Evolutionary conservation across 2,329 filamentous ascomycete genomes (phyloP).

Genomic region (Fusarium euwallaceae): DNA sequence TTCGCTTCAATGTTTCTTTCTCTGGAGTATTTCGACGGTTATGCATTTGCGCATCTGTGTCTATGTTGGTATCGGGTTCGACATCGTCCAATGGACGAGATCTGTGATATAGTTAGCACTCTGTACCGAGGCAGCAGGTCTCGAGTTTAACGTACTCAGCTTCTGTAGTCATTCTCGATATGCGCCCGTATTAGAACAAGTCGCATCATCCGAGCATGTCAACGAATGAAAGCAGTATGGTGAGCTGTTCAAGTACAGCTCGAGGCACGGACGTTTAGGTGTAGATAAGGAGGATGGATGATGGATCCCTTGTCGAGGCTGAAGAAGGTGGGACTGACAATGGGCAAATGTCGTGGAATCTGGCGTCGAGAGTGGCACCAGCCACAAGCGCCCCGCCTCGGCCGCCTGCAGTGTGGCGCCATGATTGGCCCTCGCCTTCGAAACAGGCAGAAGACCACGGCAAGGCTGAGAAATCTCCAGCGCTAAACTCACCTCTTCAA

Average conservation of each 20-base stretch:
- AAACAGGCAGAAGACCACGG: slow-evolving; percentile 47
- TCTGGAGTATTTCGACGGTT: slow-evolving; percentile 11
- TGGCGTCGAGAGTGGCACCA: slow-evolving; percentile 18
- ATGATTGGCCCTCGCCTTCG: slow-evolving; percentile 42
- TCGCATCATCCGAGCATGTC: slow-evolving; percentile 5
- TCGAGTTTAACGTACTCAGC: slow-evolving; percentile 36
- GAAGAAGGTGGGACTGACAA: slow-evolving; percentile 43
- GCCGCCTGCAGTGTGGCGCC: background rate
- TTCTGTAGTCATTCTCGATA: slow-evolving; percentile 35
- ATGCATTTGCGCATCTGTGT: slow-evolving; percentile 5
- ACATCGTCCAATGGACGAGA: slow-evolving; percentile 29
- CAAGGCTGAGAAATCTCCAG: slow-evolving; percentile 62
- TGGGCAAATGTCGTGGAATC: slow-evolving; percentile 22
- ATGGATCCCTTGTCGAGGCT: slow-evolving; percentile 45
- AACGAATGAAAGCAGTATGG: background rate
- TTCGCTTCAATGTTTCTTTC: slow-evolving; percentile 47
- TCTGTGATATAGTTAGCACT: slow-evolving; percentile 39
- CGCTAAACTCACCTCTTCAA: slow-evolving; percentile 32
- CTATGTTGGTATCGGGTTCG: slow-evolving; percentile 7
- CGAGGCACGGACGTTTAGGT: background rate
- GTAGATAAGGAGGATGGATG: slow-evolving; percentile 9
- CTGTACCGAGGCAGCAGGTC: background rate
- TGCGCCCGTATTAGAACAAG: background rate
- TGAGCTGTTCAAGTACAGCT: background rate
- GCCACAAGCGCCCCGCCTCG: slow-evolving; percentile 32